Evolutionary conservation across 2,329 filamentous ascomycete species (phyloP), one percentile per base, ranked within the genome.

Genomic region (Hypoxylon sp.): DNA sequence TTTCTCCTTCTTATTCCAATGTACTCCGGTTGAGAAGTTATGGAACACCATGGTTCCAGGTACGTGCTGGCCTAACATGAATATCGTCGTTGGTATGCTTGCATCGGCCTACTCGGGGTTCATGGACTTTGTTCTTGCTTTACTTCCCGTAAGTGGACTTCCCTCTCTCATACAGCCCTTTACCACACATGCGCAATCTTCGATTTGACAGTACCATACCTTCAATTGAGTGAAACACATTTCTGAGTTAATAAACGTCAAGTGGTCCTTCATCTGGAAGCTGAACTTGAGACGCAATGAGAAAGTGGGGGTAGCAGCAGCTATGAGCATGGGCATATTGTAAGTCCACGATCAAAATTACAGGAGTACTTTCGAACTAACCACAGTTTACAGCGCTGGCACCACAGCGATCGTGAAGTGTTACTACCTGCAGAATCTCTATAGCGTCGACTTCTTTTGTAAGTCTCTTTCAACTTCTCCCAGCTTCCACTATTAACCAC

Each of bases 381-480:
- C 41, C 8, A 3, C 2, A 44, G 19, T 17, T 17, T 41, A 6
- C 17, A 44, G 41, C 11, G 41, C 41, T 10, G 41, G 41, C 4
- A 22, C 17, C 4, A 44, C 41, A 4, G 41, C 41, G 17, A 44
- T 44, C 10, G 19, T 44, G 6, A 44, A 44, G 19, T 44, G 41
- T 17, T 44, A 44, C 17, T 44, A 44, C 17, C 41, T 44, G 10
- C 6, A 19, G n/a, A 44, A 44, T 22, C 41, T 44, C 4, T 44
- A 44, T 17, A 44, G 41, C 41, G 17, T 44, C 41, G 41, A 44
- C 17, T 44, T 44, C 11, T 44, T 22, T 19, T 44, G 41, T 44
- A 22, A 6, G 41, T 22, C 22, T 19, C 17, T 7, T 76, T 10
- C 11, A 10, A 32, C 6, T 10, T 32, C 30, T 10, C 30, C 30